phyloP scores from a whole-genome alignment of 257 asterid species.

The Lycium barbarum region DNA sequence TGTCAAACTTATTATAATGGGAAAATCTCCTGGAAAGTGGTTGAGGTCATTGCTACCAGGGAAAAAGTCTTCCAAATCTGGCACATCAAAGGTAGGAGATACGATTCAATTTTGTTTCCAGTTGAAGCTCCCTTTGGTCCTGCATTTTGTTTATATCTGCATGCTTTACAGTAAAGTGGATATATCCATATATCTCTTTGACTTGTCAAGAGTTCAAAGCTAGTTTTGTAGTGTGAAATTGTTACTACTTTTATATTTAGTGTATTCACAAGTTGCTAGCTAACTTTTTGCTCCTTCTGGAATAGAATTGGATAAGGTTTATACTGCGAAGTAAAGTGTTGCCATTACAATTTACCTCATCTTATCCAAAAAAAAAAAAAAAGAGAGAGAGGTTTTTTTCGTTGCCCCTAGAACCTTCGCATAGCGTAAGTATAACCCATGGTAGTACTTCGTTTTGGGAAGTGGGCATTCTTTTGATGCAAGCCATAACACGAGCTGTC shows the following conservation, averaged over 20 bases:
- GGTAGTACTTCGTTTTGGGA: not conserved
- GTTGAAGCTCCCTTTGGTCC: not conserved
- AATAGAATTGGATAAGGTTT: not conserved
- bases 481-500: conserved; percentile 2
- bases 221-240: not conserved
- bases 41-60: conserved; percentile 57
- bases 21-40: conserved; percentile 81
- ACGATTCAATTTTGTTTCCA: not conserved
- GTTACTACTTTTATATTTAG: not conserved
- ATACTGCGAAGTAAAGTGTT: not conserved
- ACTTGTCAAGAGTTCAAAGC: not conserved
- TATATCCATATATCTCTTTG: not conserved
- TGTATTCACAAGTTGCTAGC: not conserved
- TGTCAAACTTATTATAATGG: conserved; percentile 46
- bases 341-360: not conserved
- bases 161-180: not conserved
- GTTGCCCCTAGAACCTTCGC: not conserved
- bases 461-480: not conserved
- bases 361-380: not conserved
- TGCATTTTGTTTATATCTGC: not conserved
- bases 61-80: conserved; percentile 54
- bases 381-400: not conserved
- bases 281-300: not conserved
- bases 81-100: conserved; percentile 47
- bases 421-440: not conserved